A percentile compares a stretch with the other conserved stretches of the same genome.
phyloP scores from a whole-genome alignment of 2,329 filamentous ascomycete genomes.

The Rhytidhysteron rufulum region DNA sequence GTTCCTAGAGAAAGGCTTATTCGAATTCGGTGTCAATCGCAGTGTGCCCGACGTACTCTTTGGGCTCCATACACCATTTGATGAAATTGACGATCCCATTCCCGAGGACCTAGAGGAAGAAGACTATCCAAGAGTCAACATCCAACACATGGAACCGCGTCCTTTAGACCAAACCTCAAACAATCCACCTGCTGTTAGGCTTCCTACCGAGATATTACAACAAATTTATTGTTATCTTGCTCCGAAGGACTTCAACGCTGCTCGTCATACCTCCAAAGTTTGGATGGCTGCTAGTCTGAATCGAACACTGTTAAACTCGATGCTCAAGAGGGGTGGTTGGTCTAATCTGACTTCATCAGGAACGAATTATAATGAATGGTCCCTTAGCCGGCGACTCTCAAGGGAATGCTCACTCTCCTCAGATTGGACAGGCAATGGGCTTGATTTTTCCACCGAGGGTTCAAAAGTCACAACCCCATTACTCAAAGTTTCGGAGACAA shows the following conservation, averaged over 20 bases:
- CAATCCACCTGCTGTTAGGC: conserved; percentile 22
- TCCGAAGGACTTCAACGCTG: conserved; percentile 56
- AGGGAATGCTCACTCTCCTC: conserved; percentile 47
- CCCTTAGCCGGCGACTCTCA: conserved; percentile 45
- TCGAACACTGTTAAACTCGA: conserved; percentile 45
- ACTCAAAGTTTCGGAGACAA: conserved; percentile 19
- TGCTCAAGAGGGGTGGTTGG: conserved; percentile 57
- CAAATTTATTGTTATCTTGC: conserved; percentile 44
- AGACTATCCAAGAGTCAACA: background rate
- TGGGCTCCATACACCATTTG: conserved; percentile 14
- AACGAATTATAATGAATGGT: conserved; percentile 26
- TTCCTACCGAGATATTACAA: conserved; percentile 49
- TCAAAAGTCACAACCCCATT: conserved; percentile 6
- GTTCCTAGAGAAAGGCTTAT: conserved; percentile 15
- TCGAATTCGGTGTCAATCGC: conserved; percentile 22
- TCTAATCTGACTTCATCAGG: background rate
- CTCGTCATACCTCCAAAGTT: conserved; percentile 55
- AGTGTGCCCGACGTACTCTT: conserved; percentile 25
- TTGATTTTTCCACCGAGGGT: conserved; percentile 5
- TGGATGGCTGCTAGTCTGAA: conserved; percentile 61
- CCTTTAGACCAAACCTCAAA: conserved; percentile 1
- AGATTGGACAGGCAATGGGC: conserved; percentile 37
- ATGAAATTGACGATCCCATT: conserved; percentile 12
- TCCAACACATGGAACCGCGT: background rate
- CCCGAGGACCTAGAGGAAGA: conserved; percentile 9